Conservation (phyloP, 106 monocot genomes). For the Acorus gramineus region DNA sequence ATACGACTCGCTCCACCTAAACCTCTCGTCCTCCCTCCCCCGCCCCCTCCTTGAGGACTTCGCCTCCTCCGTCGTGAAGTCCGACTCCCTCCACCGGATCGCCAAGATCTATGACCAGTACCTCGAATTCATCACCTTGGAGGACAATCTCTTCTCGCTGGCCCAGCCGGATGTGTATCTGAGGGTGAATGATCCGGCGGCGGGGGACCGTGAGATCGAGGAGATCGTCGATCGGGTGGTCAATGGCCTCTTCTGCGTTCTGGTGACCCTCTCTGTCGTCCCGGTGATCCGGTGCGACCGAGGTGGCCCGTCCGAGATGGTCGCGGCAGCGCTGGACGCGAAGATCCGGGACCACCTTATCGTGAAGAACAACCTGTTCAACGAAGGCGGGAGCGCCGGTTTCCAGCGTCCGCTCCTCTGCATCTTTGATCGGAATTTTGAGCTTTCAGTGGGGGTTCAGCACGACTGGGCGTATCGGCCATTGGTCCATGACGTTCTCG, state of each 20-base stretch:
- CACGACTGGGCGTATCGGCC: constrained; percentile 92
- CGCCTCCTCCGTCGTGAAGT: constrained; percentile 32
- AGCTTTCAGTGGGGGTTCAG: constrained; percentile 80
- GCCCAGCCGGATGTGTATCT: constrained; percentile 55
- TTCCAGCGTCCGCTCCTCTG: constrained; percentile 84
- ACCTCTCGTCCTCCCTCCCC: constrained; percentile 91
- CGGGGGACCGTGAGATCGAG: constrained; percentile 72
- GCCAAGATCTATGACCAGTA: constrained; percentile 81
- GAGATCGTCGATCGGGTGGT: constrained; percentile 58
- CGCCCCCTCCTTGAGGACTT: constrained; percentile 71
- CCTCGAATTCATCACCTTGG: constrained; percentile 78
- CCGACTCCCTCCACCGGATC: constrained; percentile 43
- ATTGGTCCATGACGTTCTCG: constrained; percentile 75
- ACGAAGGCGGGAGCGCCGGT: constrained; percentile 32
- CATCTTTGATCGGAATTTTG: constrained; percentile 86
- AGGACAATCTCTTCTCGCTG: constrained; percentile 74
- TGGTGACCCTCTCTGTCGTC: constrained; percentile 67
- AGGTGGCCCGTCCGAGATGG: constrained; percentile 90
- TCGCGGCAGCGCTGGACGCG: constrained; percentile 61
- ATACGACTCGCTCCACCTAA: constrained; percentile 82
- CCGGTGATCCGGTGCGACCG: constrained; percentile 63
- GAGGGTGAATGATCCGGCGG: constrained; percentile 70
- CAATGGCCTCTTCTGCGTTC: constrained; percentile 61
- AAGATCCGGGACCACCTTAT: constrained; percentile 67
- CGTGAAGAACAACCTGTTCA: constrained; percentile 68